A percentile compares a stretch with the other conserved stretches of the same genome.
These are phyloP conservation scores for Termitomyces sp. DNA, from an alignment of 768 basidiomycete species.

Conservation along the genomic window DNA sequence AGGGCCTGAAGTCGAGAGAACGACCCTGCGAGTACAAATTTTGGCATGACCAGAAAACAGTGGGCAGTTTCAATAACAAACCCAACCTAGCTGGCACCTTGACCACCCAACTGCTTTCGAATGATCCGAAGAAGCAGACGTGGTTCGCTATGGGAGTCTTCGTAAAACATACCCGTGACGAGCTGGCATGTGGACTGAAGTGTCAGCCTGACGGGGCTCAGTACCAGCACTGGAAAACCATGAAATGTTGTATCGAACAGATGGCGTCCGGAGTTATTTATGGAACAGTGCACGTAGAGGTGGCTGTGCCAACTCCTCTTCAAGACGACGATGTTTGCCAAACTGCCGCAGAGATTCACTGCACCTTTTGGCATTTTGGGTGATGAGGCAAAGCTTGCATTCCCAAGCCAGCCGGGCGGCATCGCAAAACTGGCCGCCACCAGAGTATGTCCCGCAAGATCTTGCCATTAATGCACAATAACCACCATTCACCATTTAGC, in stretches of 20 bases:
- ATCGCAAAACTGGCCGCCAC: slow-evolving; percentile 72
- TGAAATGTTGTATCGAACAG: background rate
- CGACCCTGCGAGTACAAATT: background rate
- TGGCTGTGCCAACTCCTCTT: slow-evolving; percentile 10
- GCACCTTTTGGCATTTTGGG: slow-evolving; percentile 77
- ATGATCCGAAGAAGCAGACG: background rate
- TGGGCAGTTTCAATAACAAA: background rate
- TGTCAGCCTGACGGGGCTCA: background rate
- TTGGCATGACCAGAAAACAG: background rate
- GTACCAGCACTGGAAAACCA: background rate
- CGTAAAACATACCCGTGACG: background rate
- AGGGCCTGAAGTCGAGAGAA: background rate
- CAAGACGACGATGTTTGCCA: slow-evolving; percentile 53
- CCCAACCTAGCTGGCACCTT: background rate
- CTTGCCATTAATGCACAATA: background rate
- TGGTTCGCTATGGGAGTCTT: background rate
- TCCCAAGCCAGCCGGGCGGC: slow-evolving; percentile 79
- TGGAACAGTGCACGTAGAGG: background rate
- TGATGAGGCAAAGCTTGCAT: slow-evolving; percentile 88
- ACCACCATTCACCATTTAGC: slow-evolving; percentile 38
- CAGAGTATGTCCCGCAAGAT: slow-evolving; percentile 52
- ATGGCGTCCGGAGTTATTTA: background rate
- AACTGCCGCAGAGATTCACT: slow-evolving; percentile 67
- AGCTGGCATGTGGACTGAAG: background rate
- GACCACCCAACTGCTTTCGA: background rate